These are phyloP conservation scores for Mollisiaceae sp. DNA, from an alignment of 2,329 filamentous ascomycete species.

Conservation along the genomic window DNA sequence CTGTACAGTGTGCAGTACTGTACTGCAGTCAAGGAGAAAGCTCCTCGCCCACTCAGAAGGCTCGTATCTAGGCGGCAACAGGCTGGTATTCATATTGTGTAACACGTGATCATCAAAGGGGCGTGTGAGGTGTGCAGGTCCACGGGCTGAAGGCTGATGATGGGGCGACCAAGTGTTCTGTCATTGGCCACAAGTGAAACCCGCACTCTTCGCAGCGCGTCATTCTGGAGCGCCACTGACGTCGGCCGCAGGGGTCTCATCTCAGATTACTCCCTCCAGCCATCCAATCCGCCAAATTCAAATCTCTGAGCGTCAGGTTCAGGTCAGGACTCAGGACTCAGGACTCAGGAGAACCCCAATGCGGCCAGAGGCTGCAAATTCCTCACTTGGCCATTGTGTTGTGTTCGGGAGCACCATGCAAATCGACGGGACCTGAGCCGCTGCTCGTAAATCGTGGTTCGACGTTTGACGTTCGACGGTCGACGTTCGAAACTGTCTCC, in stretches of 20 bases:
- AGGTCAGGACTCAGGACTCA: neutral
- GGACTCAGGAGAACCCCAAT: neutral
- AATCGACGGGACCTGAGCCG: neutral
- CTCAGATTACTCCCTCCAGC: neutral
- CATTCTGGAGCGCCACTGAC: slow-evolving; percentile 3
- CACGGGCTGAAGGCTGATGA: slow-evolving; percentile 3
- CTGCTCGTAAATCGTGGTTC: neutral
- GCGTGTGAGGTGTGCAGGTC: neutral
- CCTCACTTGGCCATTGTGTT: neutral
- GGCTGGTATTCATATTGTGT: neutral
- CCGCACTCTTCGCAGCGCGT: neutral
- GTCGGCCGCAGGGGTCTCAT: neutral
- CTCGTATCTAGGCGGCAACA: neutral
- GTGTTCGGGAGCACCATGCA: neutral
- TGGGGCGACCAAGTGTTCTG: neutral
- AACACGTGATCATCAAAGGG: neutral
- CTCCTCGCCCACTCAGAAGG: no score
- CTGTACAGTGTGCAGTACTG: no score
- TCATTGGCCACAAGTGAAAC: neutral
- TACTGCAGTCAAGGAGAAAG: neutral
- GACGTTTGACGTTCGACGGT: no score
- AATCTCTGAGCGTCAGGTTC: neutral
- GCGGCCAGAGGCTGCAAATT: neutral
- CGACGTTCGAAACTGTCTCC: neutral
- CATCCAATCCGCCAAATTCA: neutral